Conservation (phyloP, 495 filamentous ascomycete genomes). For the Xylaria palmicola region DNA sequence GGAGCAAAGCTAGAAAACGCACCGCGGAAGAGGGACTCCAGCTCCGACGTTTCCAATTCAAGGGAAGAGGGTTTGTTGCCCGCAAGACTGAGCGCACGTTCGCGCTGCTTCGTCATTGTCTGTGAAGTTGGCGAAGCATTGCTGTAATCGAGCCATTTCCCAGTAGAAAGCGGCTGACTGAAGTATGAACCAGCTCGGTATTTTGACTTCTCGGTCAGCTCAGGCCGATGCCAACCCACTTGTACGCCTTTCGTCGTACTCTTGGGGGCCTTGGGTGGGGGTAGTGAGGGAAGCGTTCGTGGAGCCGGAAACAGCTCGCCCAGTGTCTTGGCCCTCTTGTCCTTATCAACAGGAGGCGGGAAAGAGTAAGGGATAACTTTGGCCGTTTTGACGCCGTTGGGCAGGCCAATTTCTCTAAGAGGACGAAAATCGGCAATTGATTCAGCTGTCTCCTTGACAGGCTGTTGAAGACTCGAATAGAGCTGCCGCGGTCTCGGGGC, state of each 20-base stretch:
- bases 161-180: constrained; percentile 55
- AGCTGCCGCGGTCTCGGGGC: constrained; percentile 72
- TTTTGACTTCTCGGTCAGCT: constrained; percentile 51
- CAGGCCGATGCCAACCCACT: constrained; percentile 63
- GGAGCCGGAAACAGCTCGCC: constrained; percentile 80
- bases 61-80: constrained; percentile 55
- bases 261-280: constrained; percentile 70
- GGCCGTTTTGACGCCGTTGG: constrained; percentile 70
- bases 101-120: constrained; percentile 65
- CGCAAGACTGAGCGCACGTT: constrained; percentile 67
- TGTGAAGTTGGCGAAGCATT: constrained; percentile 57
- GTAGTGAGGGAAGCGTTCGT: constrained; percentile 60
- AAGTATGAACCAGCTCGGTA: constrained; percentile 56
- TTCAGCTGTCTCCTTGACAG: constrained; percentile 40
- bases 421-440: constrained; percentile 33
- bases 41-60: constrained; percentile 59
- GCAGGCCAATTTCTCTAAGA: constrained; percentile 64
- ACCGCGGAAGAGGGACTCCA: constrained; percentile 73
- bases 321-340: constrained; percentile 60
- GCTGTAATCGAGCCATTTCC: constrained; percentile 69
- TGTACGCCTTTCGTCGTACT: constrained; percentile 59
- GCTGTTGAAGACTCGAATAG: constrained; percentile 75
- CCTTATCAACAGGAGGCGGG: constrained; percentile 36
- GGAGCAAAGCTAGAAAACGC: constrained; percentile 90
- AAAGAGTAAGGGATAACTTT: constrained; percentile 57